These are phyloP conservation scores for Parmelia sp. DNA, from an alignment of 495 filamentous ascomycete species.

Conservation along the genomic window DNA sequence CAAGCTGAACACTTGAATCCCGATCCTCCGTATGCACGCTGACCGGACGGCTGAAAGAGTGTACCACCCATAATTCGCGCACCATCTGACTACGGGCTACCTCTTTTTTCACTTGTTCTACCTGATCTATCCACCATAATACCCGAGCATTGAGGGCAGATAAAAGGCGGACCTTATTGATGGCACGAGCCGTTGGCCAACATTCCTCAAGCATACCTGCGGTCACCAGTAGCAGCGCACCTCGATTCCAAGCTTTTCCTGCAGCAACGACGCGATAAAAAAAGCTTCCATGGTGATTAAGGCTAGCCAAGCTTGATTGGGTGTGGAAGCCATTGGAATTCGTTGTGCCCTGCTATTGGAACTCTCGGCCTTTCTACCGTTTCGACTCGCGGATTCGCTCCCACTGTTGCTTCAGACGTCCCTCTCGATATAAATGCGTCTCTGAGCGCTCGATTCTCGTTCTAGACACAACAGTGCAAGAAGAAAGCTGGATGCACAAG, in stretches of 20 bases:
- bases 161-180: constrained; percentile 8
- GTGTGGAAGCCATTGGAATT: background rate
- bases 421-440: background rate
- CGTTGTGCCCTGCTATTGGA: background rate
- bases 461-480: background rate
- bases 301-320: background rate
- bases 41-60: constrained; percentile 10
- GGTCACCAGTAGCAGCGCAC: constrained; percentile 3
- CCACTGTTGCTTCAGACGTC: background rate
- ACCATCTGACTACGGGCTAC: background rate
- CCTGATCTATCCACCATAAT: background rate
- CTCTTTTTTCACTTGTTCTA: background rate
- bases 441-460: background rate
- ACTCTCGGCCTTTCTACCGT: background rate
- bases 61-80: constrained; percentile 2
- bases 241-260: constrained; percentile 9
- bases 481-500: background rate
- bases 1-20: background rate
- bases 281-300: background rate
- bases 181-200: constrained; percentile 17
- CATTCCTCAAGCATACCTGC: constrained; percentile 22
- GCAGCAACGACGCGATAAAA: constrained; percentile 3
- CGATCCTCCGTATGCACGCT: constrained; percentile 3
- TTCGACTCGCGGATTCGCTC: background rate
- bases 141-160: background rate